These are phyloP conservation scores for Umbelopsis sp. DNA, from an alignment of 371 early-diverging fungal genomes.

Conservation along the genomic window DNA sequence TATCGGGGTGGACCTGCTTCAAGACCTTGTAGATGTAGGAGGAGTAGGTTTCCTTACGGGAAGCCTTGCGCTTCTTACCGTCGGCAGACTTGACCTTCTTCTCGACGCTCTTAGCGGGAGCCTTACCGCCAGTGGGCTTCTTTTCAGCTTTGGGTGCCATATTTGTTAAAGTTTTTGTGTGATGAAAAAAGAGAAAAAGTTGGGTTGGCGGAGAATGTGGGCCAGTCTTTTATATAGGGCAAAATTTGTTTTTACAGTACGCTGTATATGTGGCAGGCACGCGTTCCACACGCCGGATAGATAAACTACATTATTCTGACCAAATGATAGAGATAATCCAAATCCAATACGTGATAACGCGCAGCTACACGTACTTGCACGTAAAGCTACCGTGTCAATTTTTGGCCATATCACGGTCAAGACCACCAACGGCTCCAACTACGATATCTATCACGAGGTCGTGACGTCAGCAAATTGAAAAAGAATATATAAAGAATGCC, in stretches of 20 bases:
- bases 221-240: slow-evolving; percentile 8
- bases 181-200: slow-evolving; percentile 20
- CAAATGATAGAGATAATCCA: background rate
- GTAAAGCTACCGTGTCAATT: background rate
- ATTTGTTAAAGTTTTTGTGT: slow-evolving; percentile 13
- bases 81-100: slow-evolving; percentile 49
- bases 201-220: slow-evolving; percentile 19
- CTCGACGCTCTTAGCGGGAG: slow-evolving; percentile 66
- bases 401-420: slow-evolving; percentile 9
- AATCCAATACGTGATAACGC: slow-evolving; percentile 16
- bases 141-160: slow-evolving; percentile 52
- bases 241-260: slow-evolving; percentile 11
- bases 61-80: slow-evolving; percentile 62
- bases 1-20: slow-evolving; percentile 97
- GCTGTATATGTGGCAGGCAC: background rate
- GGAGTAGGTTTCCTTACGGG: slow-evolving; percentile 90
- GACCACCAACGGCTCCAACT: background rate
- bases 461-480: background rate
- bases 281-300: background rate
- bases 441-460: slow-evolving; percentile 8
- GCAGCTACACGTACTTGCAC: slow-evolving; percentile 16
- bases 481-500: background rate
- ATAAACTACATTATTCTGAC: background rate
- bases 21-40: slow-evolving; percentile 97
- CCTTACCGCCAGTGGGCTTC: slow-evolving; percentile 62